Base-by-base conservation (phyloP, 1,284 basidiomycete genomes). In the Boletus subluridellus region DNA sequence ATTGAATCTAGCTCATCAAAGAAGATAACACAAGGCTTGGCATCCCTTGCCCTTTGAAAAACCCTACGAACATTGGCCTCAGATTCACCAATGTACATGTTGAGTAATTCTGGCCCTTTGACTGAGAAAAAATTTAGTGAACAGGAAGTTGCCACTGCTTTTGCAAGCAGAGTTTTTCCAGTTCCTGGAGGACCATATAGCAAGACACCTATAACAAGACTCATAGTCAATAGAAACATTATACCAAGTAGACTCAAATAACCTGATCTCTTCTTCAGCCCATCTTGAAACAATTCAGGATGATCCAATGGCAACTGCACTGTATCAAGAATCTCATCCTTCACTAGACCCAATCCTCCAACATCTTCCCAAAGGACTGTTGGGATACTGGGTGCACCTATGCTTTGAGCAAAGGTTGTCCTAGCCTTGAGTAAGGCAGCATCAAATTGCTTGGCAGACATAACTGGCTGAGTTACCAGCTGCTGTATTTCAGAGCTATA, bases 11-110 rank as follows among this genome's bases (percentile, higher is more conserved):
- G 82, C 74, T 99, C 97, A 75, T 99, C 97, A 73, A 99, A 98
- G 72, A 99, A 96, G 55, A 99, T 90, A 46, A 99, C 91, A 70
- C 94, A 95, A 6, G 94, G 94, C 51, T 85, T 86, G 0, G 94
- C 94, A 75, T 95, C 92, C 53, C 94, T 80, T 12, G 97, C 97
- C 24, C 88, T 85, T 67, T 94, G 90, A 71, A 99, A 99, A 1
- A 99, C 86, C 7, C 89, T 81, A 12, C 97, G 87, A 38, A 99
- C 93, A 69, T 96, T 95, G 38, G 95, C 92, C 73, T 99, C 97
- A 7, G 95, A 97, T 78, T 99, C 96, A 64, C 96, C 96, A 67
- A 99, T 98, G 74, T 98, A 98, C 86, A 98, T 97, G 73, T 97
- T 97, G 46, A 96, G 84, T 35, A 99, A 80, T 69, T 98, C 95